phyloP scores from a whole-genome alignment of 2,329 filamentous ascomycete species.

The Botrytis squamosa region DNA sequence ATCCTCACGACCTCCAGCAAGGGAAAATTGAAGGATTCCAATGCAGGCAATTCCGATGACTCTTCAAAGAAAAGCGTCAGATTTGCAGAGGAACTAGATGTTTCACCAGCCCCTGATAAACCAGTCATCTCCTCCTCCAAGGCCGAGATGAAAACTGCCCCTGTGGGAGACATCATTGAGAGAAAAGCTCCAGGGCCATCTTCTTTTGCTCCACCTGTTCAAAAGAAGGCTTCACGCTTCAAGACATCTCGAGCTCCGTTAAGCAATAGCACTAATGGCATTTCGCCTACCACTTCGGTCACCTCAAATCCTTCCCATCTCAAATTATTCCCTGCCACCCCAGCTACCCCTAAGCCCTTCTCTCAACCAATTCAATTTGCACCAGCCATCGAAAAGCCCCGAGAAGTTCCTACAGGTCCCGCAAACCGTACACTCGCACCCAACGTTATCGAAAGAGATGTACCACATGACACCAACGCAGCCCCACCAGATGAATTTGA shows the following conservation, averaged over 20 bases:
- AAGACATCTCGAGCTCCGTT: constrained; percentile 40
- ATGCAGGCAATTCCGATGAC: neutral
- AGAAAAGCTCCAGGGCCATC: constrained; percentile 32
- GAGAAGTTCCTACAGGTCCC: constrained; percentile 39
- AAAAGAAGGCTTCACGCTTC: constrained; percentile 46
- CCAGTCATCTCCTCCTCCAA: constrained; percentile 27
- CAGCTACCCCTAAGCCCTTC: constrained; percentile 31
- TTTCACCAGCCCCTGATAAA: constrained; percentile 51
- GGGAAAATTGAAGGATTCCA: constrained; percentile 2
- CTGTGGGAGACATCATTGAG: constrained; percentile 50
- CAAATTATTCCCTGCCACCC: constrained; percentile 30
- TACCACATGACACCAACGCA: constrained; percentile 35
- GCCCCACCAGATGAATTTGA: constrained; percentile 66
- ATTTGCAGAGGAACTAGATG: constrained; percentile 74
- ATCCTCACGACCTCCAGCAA: neutral
- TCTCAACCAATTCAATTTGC: constrained; percentile 34
- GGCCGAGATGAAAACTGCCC: constrained; percentile 32
- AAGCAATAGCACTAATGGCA: constrained; percentile 25
- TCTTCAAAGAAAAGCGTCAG: constrained; percentile 66
- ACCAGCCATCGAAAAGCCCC: constrained; percentile 25
- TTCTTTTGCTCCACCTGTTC: constrained; percentile 29
- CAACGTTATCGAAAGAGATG: constrained; percentile 55
- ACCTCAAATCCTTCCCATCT: constrained; percentile 21
- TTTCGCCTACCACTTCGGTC: constrained; percentile 20
- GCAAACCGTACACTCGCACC: constrained; percentile 56